Conservation (phyloP, 345 rosid species). For the Bruguiera sexangula region DNA sequence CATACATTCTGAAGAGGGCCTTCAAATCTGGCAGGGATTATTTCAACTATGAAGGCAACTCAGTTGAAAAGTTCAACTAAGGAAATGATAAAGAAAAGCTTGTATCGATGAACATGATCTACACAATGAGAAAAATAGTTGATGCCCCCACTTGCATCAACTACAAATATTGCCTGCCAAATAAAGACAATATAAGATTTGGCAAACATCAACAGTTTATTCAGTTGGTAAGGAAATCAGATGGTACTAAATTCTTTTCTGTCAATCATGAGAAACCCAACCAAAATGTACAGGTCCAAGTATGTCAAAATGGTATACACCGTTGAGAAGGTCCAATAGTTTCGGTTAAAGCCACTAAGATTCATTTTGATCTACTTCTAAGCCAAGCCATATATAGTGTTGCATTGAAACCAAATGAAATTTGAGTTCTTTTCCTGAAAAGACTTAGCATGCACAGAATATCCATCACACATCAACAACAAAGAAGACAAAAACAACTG, state of each 20-base stretch:
- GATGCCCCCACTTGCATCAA: slow-evolving; percentile 82
- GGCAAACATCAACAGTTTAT: not conserved
- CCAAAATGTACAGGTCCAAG: too few species aligned
- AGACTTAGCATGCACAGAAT: not conserved
- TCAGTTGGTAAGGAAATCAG: not conserved
- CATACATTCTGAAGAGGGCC: too few species aligned
- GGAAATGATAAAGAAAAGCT: too few species aligned
- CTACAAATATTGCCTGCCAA: slow-evolving; percentile 86
- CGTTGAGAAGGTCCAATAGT: not conserved
- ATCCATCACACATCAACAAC: slow-evolving; percentile 1
- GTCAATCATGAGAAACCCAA: too few species aligned
- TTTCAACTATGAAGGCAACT: too few species aligned
- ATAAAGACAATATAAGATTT: slow-evolving; percentile 14
- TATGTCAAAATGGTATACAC: too few species aligned
- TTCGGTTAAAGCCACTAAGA: not conserved
- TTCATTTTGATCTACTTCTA: not conserved
- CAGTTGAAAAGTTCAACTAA: too few species aligned
- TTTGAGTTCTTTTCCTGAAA: too few species aligned
- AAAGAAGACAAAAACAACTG: not conserved
- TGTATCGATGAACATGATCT: too few species aligned
- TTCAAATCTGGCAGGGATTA: too few species aligned
- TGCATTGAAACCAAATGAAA: slow-evolving; percentile 9
- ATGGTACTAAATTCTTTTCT: too few species aligned
- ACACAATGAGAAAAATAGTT: too few species aligned
- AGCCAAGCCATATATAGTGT: not conserved